Evolutionary conservation across 495 filamentous ascomycete species (phyloP).

Genomic region (Mycothermus thermophilus): DNA sequence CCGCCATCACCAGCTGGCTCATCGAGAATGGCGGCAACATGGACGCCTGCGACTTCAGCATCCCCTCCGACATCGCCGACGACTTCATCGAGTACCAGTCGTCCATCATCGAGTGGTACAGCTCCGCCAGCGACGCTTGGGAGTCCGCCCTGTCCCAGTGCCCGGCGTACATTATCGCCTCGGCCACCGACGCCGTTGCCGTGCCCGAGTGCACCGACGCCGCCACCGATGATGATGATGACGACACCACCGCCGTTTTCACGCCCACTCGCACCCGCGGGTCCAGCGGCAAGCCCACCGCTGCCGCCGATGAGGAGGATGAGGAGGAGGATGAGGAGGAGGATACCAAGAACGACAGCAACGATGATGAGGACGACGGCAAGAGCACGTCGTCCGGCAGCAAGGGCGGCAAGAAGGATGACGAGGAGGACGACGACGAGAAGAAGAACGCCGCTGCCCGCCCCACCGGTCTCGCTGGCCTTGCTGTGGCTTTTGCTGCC

Average conservation of each 20-base stretch:
- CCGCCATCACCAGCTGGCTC: slow-evolving; percentile 1
- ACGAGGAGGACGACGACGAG: background rate
- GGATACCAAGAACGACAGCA: background rate
- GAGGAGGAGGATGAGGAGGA: too few species aligned
- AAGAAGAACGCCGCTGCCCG: slow-evolving; percentile 6
- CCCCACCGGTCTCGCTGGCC: slow-evolving; percentile 12
- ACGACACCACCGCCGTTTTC: too few species aligned
- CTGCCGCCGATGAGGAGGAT: too few species aligned
- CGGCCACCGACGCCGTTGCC: background rate
- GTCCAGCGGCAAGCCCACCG: too few species aligned
- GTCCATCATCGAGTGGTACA: slow-evolving; percentile 6
- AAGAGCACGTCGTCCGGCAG: background rate
- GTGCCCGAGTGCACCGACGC: background rate
- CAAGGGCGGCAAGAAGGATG: background rate
- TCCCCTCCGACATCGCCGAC: slow-evolving; percentile 2
- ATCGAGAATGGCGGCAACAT: too few species aligned
- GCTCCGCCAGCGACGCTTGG: slow-evolving; percentile 1
- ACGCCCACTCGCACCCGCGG: too few species aligned
- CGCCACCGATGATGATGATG: background rate
- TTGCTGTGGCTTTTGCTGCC: slow-evolving; percentile 12
- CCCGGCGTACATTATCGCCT: slow-evolving; percentile 3
- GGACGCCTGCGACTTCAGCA: slow-evolving; percentile 4
- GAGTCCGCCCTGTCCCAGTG: slow-evolving; percentile 6
- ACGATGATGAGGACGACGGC: background rate
- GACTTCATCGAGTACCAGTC: slow-evolving; percentile 4